Evolutionary conservation across 2,329 filamentous ascomycete species (phyloP).

Genomic region (Juglanconis oblonga): DNA sequence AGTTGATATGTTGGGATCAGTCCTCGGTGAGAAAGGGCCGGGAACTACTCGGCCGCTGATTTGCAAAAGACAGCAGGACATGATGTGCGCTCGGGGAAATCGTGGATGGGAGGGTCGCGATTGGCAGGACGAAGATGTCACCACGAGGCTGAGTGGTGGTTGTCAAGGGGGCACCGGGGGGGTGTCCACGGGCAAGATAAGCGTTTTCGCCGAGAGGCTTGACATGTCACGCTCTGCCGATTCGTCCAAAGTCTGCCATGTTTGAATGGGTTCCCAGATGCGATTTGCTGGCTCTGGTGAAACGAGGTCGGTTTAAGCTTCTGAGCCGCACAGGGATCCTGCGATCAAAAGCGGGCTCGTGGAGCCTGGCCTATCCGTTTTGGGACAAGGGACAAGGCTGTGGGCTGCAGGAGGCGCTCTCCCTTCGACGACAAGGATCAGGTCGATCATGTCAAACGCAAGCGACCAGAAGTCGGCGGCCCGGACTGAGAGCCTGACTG

Average conservation of each 20-base stretch:
- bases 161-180: background rate
- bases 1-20: slow-evolving; percentile 5
- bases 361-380: background rate
- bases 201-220: background rate
- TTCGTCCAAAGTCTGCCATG: background rate
- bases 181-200: background rate
- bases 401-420: background rate
- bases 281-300: slow-evolving; percentile 13
- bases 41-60: slow-evolving; percentile 6
- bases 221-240: background rate
- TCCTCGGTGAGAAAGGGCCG: background rate
- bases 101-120: background rate
- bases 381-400: background rate
- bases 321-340: slow-evolving; percentile 13
- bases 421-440: background rate
- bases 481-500: too few relatives aligned
- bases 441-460: background rate
- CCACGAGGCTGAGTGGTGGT: slow-evolving; percentile 1
- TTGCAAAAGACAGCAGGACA: background rate
- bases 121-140: background rate
- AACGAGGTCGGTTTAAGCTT: slow-evolving; percentile 19
- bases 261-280: slow-evolving; percentile 6
- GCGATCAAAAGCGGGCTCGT: background rate
- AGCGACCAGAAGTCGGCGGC: background rate
- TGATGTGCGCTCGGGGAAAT: background rate